Evolutionary conservation across 495 filamentous ascomycete genomes (phyloP).

Genomic region (Penicillium dipodomyicola): DNA sequence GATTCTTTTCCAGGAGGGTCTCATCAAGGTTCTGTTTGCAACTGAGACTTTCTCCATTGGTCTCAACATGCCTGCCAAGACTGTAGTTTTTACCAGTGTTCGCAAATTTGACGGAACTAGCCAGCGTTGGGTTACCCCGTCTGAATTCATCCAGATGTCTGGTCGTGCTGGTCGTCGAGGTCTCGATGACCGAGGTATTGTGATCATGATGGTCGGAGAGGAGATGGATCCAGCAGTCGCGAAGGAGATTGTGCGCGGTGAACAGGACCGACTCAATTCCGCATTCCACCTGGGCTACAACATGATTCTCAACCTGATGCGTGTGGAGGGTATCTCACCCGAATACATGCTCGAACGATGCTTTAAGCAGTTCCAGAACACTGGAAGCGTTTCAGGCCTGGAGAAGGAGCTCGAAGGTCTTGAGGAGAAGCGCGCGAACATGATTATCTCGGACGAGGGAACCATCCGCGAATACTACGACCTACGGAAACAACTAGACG

Average conservation of each 20-base stretch:
- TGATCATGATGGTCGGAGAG: constrained; percentile 98
- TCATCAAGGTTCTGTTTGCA: constrained; percentile 96
- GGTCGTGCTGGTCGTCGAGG: constrained; percentile 93
- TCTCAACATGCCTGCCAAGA: constrained; percentile 98
- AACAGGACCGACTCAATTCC: constrained; percentile 95
- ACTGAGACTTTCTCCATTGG: constrained; percentile 99
- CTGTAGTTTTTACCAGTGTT: constrained; percentile 95
- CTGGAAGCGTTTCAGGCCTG: constrained; percentile 73
- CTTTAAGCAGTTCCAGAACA: constrained; percentile 98
- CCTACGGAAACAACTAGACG: constrained; percentile 75
- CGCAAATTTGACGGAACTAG: constrained; percentile 89
- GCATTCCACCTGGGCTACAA: constrained; percentile 99
- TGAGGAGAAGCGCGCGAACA: constrained; percentile 65
- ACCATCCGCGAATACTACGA: constrained; percentile 91
- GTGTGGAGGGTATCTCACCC: constrained; percentile 93
- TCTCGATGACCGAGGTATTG: constrained; percentile 96
- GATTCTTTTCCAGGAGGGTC: constrained; percentile 95
- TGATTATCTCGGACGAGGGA: constrained; percentile 78
- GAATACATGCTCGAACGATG: constrained; percentile 96
- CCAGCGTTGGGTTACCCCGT: constrained; percentile 83
- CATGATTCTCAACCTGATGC: constrained; percentile 94
- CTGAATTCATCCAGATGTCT: constrained; percentile 98
- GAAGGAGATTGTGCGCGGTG: constrained; percentile 90
- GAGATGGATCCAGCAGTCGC: constrained; percentile 94
- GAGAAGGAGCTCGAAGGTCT: constrained; percentile 76